Evolutionary conservation across 2,329 filamentous ascomycete genomes (phyloP).

Genomic region (Nemania sp.): DNA sequence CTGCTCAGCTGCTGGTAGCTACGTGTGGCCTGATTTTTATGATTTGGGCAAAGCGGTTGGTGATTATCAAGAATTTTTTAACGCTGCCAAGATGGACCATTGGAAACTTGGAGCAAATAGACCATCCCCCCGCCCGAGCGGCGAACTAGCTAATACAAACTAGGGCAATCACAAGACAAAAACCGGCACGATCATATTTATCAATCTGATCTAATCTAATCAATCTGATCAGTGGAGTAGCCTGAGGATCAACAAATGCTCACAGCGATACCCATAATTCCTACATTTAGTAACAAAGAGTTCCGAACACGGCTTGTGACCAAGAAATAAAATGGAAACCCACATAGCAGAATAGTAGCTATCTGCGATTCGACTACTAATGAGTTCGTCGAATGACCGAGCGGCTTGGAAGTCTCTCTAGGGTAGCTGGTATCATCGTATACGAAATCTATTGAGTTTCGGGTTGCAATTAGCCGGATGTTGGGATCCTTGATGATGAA

Average conservation of each 20-base stretch:
- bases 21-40: background rate
- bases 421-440: background rate
- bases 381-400: background rate
- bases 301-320: too few species aligned
- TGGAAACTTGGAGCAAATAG: background rate
- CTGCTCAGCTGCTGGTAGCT: background rate
- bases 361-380: background rate
- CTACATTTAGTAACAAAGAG: too few species aligned
- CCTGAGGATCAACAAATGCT: background rate
- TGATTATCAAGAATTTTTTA: background rate
- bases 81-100: slow-evolving; percentile 4
- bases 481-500: background rate
- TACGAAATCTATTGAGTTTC: background rate
- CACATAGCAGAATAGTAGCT: background rate
- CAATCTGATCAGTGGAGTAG: slow-evolving; percentile 7
- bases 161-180: background rate
- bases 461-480: background rate
- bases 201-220: slow-evolving; percentile 27
- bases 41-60: background rate
- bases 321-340: background rate
- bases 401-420: background rate
- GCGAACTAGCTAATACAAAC: background rate
- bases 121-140: background rate
- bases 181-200: slow-evolving; percentile 7
- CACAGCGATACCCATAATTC: too few species aligned